A percentile compares a stretch with the other conserved stretches of the same genome.
These are phyloP conservation scores for Neurospora sp. DNA, from an alignment of 495 filamentous ascomycete genomes.

Conservation along the genomic window DNA sequence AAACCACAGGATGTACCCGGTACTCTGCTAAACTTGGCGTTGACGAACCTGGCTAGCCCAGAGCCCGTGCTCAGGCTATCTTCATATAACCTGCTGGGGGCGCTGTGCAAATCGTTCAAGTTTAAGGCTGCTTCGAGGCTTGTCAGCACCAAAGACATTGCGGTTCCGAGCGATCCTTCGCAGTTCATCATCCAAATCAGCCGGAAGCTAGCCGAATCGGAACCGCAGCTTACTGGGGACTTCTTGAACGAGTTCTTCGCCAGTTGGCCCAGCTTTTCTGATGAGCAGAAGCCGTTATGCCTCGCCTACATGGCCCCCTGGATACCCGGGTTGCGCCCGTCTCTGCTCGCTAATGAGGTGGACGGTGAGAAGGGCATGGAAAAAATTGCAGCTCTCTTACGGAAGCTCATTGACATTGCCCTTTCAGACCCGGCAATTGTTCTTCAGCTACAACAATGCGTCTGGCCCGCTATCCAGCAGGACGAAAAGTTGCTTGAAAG, in stretches of 20 bases:
- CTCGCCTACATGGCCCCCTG: conserved; percentile 59
- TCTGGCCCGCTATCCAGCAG: conserved; percentile 51
- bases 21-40: conserved; percentile 52
- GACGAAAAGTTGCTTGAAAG: conserved; percentile 53
- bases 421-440: conserved; percentile 45
- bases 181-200: conserved; percentile 53
- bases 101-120: conserved; percentile 53
- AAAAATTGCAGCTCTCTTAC: conserved; percentile 47
- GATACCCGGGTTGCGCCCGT: conserved; percentile 46
- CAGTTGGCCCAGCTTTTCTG: conserved; percentile 54
- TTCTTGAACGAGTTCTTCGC: conserved; percentile 61
- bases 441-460: conserved; percentile 46
- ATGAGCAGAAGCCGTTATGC: conserved; percentile 51
- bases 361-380: conserved; percentile 53
- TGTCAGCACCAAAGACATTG: conserved; percentile 47
- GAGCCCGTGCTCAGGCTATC: conserved; percentile 47
- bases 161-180: conserved; percentile 50
- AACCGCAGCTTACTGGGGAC: conserved; percentile 55
- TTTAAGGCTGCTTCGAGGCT: conserved; percentile 49
- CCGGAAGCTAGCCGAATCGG: conserved; percentile 46
- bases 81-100: conserved; percentile 53
- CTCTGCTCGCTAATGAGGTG: conserved; percentile 42
- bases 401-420: conserved; percentile 53
- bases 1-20: conserved; percentile 59
- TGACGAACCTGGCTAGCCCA: conserved; percentile 50